Evolutionary conservation across 768 basidiomycete genomes (phyloP), one percentile per base, ranked within the genome.

Genomic region (Steccherinum ochraceum): DNA sequence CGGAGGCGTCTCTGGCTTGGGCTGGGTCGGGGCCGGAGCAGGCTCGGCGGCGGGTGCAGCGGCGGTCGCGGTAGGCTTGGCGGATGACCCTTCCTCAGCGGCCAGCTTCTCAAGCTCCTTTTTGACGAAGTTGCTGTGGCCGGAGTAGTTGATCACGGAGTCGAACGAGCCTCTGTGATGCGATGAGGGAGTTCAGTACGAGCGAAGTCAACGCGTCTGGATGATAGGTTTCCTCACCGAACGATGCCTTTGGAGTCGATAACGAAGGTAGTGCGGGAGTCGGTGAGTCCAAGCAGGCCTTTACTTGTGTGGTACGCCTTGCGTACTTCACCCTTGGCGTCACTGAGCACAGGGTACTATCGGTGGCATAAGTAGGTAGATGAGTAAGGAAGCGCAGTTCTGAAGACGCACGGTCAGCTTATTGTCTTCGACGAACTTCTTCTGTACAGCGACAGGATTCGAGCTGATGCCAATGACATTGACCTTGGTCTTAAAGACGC

Each of bases 301-400:
- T 78, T 84, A 11, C 79, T 79, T n/a, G 89, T 74, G 1, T 73
- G 67, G 59, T 86, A 93, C 2, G 77, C 72, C 59, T 81, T 79
- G 56, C 82, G 73, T 2, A 77, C 82, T 50, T 75, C 72, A 39
- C 83, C 83, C 12, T 81, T 73, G 18, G 67, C 63, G 57, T 93
- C 91, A 57, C 86, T 89, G 57, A 93, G 67, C 20, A 93, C 77
- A 3, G 89, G 88, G 67, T 86, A 93, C 86, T 88, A 53, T n/a
- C n/a, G n/a, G n/a, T n/a, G n/a, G n/a, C n/a, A n/a, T n/a, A n/a
- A n/a, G n/a, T n/a, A n/a, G n/a, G n/a, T n/a, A 40, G 13, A 30
- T n/a, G n/a, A n/a, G n/a, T n/a, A n/a, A 26, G 47, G n/a, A 25
- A 30, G 40, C 48, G 26, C n/a, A 24, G 20, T 24, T 18, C 5